These are phyloP conservation scores for Picea glauca DNA, from an alignment of 75 land plant genomes.

Conservation along the genomic window DNA sequence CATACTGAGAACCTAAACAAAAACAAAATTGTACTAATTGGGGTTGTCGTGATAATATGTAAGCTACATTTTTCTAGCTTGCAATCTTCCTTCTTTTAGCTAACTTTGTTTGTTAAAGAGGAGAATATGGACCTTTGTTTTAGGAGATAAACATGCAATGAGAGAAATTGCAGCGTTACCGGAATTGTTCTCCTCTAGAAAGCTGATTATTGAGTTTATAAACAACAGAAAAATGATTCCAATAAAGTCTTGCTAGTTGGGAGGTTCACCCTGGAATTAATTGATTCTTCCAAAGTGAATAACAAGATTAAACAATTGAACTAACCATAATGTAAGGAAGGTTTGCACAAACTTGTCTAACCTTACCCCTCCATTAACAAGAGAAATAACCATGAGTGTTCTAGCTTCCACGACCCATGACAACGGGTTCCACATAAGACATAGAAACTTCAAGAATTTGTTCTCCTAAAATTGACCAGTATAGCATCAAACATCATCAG, in stretches of 20 bases:
- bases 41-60: not conserved
- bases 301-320: too few species aligned
- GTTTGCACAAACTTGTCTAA: too few species aligned
- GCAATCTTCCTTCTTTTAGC: not conserved
- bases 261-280: too few species aligned
- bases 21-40: not conserved
- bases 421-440: too few species aligned
- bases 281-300: too few species aligned
- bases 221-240: slow-evolving; percentile 61
- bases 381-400: too few species aligned
- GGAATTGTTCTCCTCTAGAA: slow-evolving; percentile 84
- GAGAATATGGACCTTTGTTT: slow-evolving; percentile 47
- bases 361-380: too few species aligned
- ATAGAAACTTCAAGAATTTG: too few species aligned
- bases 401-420: too few species aligned
- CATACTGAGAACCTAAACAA: slow-evolving; percentile 46
- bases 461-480: too few species aligned
- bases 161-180: slow-evolving; percentile 44
- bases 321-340: too few species aligned
- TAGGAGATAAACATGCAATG: slow-evolving; percentile 82
- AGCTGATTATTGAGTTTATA: slow-evolving; percentile 77
- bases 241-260: not conserved
- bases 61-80: not conserved
- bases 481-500: too few species aligned
- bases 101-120: not conserved